A percentile compares a stretch with the other conserved stretches of the same genome.
Evolutionary conservation across 2,329 filamentous ascomycete genomes (phyloP).

Genomic region (Byssoonygena ceratinophila): DNA sequence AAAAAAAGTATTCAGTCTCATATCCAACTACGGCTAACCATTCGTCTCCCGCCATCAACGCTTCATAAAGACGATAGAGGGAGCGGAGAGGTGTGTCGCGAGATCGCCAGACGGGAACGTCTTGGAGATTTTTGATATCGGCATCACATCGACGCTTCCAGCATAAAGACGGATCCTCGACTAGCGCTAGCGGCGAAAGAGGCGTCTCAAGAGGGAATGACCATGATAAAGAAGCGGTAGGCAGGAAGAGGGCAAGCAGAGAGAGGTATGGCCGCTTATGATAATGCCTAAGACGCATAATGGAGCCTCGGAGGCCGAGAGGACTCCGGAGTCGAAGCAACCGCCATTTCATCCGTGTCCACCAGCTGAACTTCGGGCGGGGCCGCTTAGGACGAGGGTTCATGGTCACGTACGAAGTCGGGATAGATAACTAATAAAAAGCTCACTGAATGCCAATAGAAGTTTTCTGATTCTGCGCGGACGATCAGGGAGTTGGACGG

Average conservation of each 20-base stretch:
- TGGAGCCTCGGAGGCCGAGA: constrained; percentile 14
- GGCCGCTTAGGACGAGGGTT: neutral
- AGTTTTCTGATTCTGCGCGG: no score
- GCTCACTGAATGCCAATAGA: no score
- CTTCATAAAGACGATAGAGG: constrained; percentile 19
- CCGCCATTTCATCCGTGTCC: constrained; percentile 14
- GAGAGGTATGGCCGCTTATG: constrained; percentile 16
- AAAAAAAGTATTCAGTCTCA: constrained; percentile 21
- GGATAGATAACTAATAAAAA: no score
- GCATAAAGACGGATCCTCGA: constrained; percentile 11
- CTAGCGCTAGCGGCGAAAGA: constrained; percentile 6
- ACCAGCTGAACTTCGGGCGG: constrained; percentile 14
- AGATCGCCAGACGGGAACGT: constrained; percentile 18
- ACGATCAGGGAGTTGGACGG: no score
- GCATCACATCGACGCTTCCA: constrained; percentile 10
- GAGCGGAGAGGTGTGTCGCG: constrained; percentile 21
- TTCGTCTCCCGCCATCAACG: constrained; percentile 16
- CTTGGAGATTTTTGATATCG: constrained; percentile 12
- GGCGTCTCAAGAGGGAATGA: constrained; percentile 14
- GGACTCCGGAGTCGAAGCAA: constrained; percentile 11
- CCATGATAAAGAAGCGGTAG: constrained; percentile 10
- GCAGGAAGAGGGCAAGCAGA: constrained; percentile 17
- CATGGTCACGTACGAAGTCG: neutral
- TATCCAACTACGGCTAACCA: neutral
- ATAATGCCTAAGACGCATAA: constrained; percentile 15